Percentiles rank a stretch among this genome's conserved stretches.
phyloP scores from a whole-genome alignment of 2,329 filamentous ascomycete species.

The Colletotrichum sp. region DNA sequence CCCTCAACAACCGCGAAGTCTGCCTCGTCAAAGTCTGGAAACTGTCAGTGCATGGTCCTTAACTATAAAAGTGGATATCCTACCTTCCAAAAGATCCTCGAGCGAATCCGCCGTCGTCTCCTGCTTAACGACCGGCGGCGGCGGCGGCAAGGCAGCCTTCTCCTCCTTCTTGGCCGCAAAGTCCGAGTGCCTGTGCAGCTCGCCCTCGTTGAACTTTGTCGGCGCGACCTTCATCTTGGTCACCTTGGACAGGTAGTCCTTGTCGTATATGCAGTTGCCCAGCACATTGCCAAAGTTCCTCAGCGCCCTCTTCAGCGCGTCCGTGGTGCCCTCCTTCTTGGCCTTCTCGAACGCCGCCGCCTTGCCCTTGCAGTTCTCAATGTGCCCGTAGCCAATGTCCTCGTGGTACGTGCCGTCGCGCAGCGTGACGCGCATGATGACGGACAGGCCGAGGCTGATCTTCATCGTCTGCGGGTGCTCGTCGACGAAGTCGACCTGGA shows the following conservation, averaged over 20 bases:
- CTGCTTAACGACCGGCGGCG: conserved; percentile 28
- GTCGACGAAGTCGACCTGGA: conserved; percentile 95
- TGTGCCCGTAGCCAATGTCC: conserved; percentile 95
- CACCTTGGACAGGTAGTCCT: conserved; percentile 89
- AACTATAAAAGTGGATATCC: conserved; percentile 12
- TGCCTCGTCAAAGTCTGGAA: conserved; percentile 72
- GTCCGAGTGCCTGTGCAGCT: conserved; percentile 81
- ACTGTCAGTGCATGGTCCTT: not conserved
- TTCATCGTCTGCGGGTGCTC: conserved; percentile 79
- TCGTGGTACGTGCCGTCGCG: conserved; percentile 97
- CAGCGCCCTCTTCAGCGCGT: conserved; percentile 87
- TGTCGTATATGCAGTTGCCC: conserved; percentile 99
- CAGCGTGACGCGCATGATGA: conserved; percentile 88
- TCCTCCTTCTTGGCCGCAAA: conserved; percentile 67
- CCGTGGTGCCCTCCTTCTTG: conserved; percentile 97
- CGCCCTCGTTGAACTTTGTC: conserved; percentile 78
- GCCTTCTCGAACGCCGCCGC: conserved; percentile 97
- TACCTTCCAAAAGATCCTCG: conserved; percentile 57
- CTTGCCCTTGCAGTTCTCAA: conserved; percentile 95
- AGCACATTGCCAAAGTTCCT: conserved; percentile 95
- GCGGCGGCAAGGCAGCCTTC: conserved; percentile 4
- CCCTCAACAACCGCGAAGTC: conserved; percentile 75
- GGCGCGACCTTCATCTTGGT: conserved; percentile 84
- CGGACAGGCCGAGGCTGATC: conserved; percentile 84
- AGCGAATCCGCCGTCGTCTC: conserved; percentile 50